phyloP scores from a whole-genome alignment of 768 basidiomycete genomes.

The Exsudoporus frostii region DNA sequence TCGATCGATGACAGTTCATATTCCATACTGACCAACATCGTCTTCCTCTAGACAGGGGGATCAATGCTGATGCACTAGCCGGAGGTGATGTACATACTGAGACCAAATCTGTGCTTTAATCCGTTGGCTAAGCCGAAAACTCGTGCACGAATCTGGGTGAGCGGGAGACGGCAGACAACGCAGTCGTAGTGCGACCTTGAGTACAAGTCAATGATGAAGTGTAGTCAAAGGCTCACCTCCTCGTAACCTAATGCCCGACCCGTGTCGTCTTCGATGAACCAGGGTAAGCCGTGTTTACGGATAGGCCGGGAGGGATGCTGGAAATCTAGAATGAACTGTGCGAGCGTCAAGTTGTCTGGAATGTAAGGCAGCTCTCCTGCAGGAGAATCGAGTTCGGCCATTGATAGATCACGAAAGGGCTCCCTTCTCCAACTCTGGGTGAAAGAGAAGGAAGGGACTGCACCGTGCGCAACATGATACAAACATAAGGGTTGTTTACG shows the following conservation, averaged over 20 bases:
- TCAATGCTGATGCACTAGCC: neutral
- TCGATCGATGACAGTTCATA: neutral
- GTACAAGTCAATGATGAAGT: neutral
- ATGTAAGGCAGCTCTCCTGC: slow-evolving; percentile 30
- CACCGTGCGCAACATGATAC: neutral
- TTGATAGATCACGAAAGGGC: neutral
- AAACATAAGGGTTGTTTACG: neutral
- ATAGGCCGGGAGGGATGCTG: slow-evolving; percentile 32
- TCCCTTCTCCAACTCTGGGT: neutral
- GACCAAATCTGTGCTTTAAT: slow-evolving; percentile 31
- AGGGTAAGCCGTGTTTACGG: slow-evolving; percentile 27
- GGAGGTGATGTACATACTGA: slow-evolving; percentile 25
- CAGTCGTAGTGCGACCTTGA: neutral
- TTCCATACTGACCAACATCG: slow-evolving; percentile 36
- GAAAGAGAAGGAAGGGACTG: neutral
- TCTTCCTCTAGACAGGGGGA: slow-evolving; percentile 30
- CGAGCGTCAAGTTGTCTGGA: slow-evolving; percentile 38
- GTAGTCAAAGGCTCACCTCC: slow-evolving; percentile 28
- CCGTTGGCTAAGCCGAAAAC: slow-evolving; percentile 39
- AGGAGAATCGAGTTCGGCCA: slow-evolving; percentile 32
- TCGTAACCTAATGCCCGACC: slow-evolving; percentile 35
- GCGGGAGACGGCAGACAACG: neutral
- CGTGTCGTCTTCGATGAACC: slow-evolving; percentile 42
- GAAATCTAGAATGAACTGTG: slow-evolving; percentile 37
- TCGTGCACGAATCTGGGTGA: slow-evolving; percentile 33